Evolutionary conservation across 1,139 yeast species (phyloP).

Genomic region (Yamadazyma kanchanaburiensis): DNA sequence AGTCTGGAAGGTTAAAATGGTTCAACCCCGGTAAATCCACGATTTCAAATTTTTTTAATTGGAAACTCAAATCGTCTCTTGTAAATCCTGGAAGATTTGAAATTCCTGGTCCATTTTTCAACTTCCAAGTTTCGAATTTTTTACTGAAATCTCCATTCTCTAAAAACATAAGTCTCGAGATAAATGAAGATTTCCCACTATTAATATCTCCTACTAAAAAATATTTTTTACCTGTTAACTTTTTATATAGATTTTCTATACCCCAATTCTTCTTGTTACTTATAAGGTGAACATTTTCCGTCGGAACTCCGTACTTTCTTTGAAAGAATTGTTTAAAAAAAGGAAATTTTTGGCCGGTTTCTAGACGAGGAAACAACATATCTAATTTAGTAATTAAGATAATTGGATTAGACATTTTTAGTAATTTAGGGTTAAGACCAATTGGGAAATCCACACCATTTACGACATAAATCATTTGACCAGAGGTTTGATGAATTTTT

Average conservation of each 20-base stretch:
- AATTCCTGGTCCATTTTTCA: conserved; percentile 40
- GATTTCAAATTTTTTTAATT: conserved; percentile 23
- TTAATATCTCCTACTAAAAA: conserved; percentile 73
- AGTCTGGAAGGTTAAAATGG: conserved; percentile 16
- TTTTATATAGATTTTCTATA: conserved; percentile 16
- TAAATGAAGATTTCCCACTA: conserved; percentile 71
- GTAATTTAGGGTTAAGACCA: conserved; percentile 38
- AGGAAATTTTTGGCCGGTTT: conserved; percentile 32
- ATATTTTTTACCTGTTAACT: conserved; percentile 25
- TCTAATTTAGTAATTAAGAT: conserved; percentile 63
- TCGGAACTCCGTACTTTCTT: conserved; percentile 36
- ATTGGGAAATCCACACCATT: conserved; percentile 73
- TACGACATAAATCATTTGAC: conserved; percentile 56
- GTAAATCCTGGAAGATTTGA: conserved; percentile 59
- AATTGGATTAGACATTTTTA: conserved; percentile 25
- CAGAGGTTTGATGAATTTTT: conserved; percentile 45
- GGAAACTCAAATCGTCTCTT: conserved; percentile 38
- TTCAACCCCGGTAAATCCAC: conserved; percentile 62
- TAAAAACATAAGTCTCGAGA: conserved; percentile 21
- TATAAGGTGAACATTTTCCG: conserved; percentile 44
- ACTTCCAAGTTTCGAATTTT: conserved; percentile 7
- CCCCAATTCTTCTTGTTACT: conserved; percentile 58
- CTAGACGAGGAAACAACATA: conserved; percentile 36
- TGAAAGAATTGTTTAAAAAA: conserved; percentile 46
- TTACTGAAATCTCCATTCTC: conserved; percentile 7